A percentile compares a stretch with the other conserved stretches of the same genome.
These are phyloP conservation scores for Prunus davidiana DNA, from an alignment of 306 rosid species.

Conservation along the genomic window DNA sequence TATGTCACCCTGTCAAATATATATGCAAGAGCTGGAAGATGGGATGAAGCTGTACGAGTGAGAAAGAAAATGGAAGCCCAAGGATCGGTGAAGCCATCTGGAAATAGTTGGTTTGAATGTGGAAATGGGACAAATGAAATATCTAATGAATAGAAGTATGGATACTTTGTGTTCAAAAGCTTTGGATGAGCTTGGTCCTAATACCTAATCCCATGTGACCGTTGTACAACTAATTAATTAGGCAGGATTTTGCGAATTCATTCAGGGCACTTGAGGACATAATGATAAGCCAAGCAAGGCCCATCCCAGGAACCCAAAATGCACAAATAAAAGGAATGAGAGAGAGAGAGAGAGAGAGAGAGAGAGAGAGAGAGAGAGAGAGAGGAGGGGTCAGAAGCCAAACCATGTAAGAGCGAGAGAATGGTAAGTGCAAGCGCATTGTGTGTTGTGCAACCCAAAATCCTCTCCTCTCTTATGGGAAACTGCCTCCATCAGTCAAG, in stretches of 20 bases:
- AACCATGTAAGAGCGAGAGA: neutral
- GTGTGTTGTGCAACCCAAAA: too few relatives aligned
- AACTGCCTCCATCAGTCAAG: too few relatives aligned
- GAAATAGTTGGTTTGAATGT: slow-evolving; percentile 39
- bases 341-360: neutral
- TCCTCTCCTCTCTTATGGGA: too few relatives aligned
- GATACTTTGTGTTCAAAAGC: neutral
- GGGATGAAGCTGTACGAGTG: slow-evolving; percentile 39
- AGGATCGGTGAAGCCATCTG: slow-evolving; percentile 45
- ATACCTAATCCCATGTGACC: neutral
- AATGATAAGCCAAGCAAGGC: neutral
- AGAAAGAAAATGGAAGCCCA: slow-evolving; percentile 39
- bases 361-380: neutral
- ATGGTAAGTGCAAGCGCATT: neutral
- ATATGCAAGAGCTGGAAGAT: slow-evolving; percentile 43
- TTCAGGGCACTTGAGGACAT: neutral
- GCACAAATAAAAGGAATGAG: neutral
- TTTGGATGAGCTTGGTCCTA: neutral
- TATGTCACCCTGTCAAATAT: slow-evolving; percentile 49
- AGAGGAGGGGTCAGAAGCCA: neutral
- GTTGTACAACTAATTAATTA: neutral
- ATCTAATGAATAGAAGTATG: neutral
- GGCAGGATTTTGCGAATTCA: neutral
- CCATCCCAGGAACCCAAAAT: neutral
- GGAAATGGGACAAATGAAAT: neutral